phyloP scores from a whole-genome alignment of 176 grass and related monocot species.

The Microstegium vimineum region DNA sequence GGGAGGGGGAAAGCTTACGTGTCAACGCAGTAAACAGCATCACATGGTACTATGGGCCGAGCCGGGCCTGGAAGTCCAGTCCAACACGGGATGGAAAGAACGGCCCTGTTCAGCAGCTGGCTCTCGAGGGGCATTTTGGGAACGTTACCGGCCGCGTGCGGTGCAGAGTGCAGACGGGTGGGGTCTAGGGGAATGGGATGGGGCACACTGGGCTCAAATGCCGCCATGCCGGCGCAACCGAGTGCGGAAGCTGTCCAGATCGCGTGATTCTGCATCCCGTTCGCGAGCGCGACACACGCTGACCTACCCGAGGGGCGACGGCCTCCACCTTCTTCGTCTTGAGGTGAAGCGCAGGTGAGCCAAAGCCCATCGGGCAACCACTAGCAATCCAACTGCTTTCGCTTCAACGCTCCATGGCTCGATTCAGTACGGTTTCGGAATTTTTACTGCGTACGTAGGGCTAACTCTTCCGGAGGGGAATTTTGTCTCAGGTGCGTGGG shows the following conservation, averaged over 20 bases:
- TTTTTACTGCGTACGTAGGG: not conserved
- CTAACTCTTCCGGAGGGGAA: not conserved
- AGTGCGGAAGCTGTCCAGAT: slow-evolving; percentile 9
- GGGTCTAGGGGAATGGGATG: not conserved
- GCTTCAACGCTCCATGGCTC: not conserved
- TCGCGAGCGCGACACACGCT: not conserved
- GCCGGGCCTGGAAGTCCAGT: not conserved
- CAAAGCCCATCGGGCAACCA: slow-evolving; percentile 16
- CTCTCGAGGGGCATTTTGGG: slow-evolving; percentile 1
- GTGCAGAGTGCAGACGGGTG: not conserved
- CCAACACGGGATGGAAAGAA: not conserved
- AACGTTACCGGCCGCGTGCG: not conserved
- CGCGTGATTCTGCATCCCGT: slow-evolving; percentile 25
- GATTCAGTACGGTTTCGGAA: not conserved
- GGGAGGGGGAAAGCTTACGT: slow-evolving; percentile 12
- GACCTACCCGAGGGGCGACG: not conserved
- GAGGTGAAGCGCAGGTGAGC: slow-evolving; percentile 14
- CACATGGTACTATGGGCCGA: not conserved
- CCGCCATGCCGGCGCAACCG: slow-evolving; percentile 1
- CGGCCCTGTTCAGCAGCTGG: not conserved
- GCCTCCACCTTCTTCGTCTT: not conserved
- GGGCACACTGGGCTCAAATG: slow-evolving; percentile 17
- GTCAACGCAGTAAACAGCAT: not conserved
- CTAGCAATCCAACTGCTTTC: not conserved
- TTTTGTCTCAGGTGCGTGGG: not conserved